Base-by-base conservation (phyloP, 495 filamentous ascomycete genomes). In the Neurospora discreta region DNA sequence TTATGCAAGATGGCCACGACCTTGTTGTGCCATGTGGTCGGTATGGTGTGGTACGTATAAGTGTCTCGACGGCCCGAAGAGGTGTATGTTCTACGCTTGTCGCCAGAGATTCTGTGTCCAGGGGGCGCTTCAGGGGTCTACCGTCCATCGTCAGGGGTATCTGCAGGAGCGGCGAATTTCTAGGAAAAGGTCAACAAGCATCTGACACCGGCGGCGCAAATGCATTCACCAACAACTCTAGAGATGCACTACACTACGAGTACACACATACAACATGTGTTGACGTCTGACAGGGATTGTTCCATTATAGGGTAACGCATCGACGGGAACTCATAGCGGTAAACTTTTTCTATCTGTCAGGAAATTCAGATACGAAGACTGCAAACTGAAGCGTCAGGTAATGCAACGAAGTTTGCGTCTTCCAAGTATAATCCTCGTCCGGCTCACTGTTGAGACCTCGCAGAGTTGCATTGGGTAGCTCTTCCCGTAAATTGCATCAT, bases 1-100 rank as follows among this genome's bases (percentile, higher is more conserved):
- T 78, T 42, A 76, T 78, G 76, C 76, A 69, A 71, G 70, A 72
- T 65, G 52, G 26, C 52, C 52, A 65, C 52, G 52, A 33, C 52
- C 52, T 65, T 65, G 52, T 26, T 30, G 18, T 65, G 26, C 52
- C 52, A 65, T 65, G 52, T 65, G 52, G 52, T 65, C 52, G 52
- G 52, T 65, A 65, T 65, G 52, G 52, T 65, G 52, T 30, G 52
- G 52, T 33, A 65, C 52, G 52, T 65, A 65, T 15, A 65, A 65
- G 26, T 33, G 52, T 65, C 52, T 65, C 33, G 15, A 65, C 26
- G 26, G 52, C 52, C 52, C 52, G 52, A 60, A 33, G 26, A 65
- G 26, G 52, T 36, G 33, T 36, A 18, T 65, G 52, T 65, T 65
- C 52, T 65, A 65, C 52, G 52, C 52, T 65, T 15, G 23, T 65